Evolutionary conservation across 2,329 filamentous ascomycete species (phyloP).

Genomic region (Clonostachys chloroleuca): DNA sequence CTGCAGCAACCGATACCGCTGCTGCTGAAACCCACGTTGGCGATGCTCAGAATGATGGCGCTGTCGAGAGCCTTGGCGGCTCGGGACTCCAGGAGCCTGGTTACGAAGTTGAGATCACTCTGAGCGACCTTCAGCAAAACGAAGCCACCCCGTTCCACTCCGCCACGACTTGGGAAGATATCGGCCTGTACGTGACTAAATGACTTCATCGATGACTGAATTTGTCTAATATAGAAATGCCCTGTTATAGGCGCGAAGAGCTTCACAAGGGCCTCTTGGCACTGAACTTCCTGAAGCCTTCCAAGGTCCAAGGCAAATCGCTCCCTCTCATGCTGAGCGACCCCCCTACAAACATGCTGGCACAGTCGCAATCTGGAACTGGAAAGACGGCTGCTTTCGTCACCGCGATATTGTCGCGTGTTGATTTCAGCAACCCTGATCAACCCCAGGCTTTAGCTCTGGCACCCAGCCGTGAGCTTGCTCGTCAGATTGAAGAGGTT

Average conservation of each 20-base stretch:
- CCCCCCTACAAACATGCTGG: constrained; percentile 91
- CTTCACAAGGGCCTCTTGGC: constrained; percentile 74
- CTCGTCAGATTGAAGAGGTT: constrained; percentile 88
- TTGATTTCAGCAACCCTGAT: constrained; percentile 66
- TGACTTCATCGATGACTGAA: neutral
- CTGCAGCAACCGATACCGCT: constrained; percentile 11
- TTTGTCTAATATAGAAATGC: no score
- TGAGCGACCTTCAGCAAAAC: constrained; percentile 84
- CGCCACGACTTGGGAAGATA: constrained; percentile 76
- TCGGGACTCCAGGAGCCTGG: constrained; percentile 64
- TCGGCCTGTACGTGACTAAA: constrained; percentile 64
- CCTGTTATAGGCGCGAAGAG: constrained; percentile 25
- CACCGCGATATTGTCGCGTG: constrained; percentile 81
- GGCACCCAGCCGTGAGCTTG: constrained; percentile 89
- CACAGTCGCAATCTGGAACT: constrained; percentile 97
- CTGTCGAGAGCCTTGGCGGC: constrained; percentile 30
- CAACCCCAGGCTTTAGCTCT: constrained; percentile 84
- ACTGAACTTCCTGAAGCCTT: constrained; percentile 90
- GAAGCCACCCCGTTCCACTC: constrained; percentile 85
- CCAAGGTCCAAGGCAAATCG: constrained; percentile 95
- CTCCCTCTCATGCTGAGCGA: constrained; percentile 82
- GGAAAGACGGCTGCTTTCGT: constrained; percentile 98
- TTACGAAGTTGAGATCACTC: constrained; percentile 87
- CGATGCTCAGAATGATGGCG: constrained; percentile 29
- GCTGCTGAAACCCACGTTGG: constrained; percentile 11